Base-by-base conservation (phyloP, 371 early-diverging fungal species). In the Actinomortierella wolfii region DNA sequence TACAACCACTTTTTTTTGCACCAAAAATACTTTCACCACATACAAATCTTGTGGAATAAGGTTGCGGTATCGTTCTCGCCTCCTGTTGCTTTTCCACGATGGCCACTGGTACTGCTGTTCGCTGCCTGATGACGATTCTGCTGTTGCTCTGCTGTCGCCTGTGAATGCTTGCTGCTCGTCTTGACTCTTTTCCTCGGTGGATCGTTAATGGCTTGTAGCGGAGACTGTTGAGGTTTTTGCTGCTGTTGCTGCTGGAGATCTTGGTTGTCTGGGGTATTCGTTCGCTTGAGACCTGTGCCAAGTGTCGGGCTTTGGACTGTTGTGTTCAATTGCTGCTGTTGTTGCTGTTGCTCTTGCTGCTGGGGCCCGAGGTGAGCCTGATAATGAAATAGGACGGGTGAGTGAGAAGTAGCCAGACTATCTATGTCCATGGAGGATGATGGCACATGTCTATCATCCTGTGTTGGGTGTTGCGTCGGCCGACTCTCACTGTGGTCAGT, bases 1-100 rank as follows among this genome's bases (percentile, higher is more conserved):
- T 18, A 45, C 15, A 45, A 45, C 4, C 4, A 45, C 8, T 8
- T 4, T 8, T 17, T 8, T 15, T 4, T 24, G 7, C 41, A n/a
- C 24, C 26, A 43, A 8, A 15, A 50, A 59, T 8, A 47, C 23
- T 21, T 15, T 20, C 21, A 17, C 1, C 18, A 59, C 73, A 56
- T 71, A 71, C 73, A 71, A 50, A 71, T 71, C 62, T 71, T 71
- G 43, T 71, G 73, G 23, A 71, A 71, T 25, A 71, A 62, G 23
- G 66, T 71, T 11, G 66, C 73, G 0, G 73, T 71, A 18, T 71
- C 73, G 26, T 58, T 65, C 25, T 54, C 73, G 26, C 54, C 20
- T 34, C 34, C 34, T 34, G 34, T 11, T 34, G 34, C 34, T 11
- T 34, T 34, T 11, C 34, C 34, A 34, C n/a, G n/a, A n/a, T n/a